Base-by-base conservation (phyloP, 495 filamentous ascomycete species). In the Friedmanniomyces endolithicus region DNA sequence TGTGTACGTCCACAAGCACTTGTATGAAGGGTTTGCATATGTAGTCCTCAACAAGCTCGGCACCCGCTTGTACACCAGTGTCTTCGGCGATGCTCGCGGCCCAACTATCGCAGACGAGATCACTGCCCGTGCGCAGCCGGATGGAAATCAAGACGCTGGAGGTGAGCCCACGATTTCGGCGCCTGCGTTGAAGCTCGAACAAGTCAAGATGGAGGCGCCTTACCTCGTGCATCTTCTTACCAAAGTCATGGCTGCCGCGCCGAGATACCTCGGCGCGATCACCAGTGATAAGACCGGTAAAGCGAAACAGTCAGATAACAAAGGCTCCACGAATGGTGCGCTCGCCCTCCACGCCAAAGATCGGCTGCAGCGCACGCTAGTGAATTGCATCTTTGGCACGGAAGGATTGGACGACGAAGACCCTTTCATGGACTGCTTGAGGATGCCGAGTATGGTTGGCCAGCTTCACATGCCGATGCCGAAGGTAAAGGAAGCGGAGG, bases 11-110 rank as follows among this genome's bases (percentile, higher is more conserved):
- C 65, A 68, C 37, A 48, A 56, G 24, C 50, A 65, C 20, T 27
- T 71, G 11, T 71, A 67, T 48, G 67, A 69, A 62, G 68, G 68
- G 0, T 65, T 64, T 44, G 57, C 61, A 14, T 69, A 64, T 48
- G 39, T 62, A 8, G 48, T 66, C 3, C 31, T 69, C 0, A 52
- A 66, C 17, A 61, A 60, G 29, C 54, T 67, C 16, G 65, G 64
- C 11, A 53, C 62, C 8, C 52, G 52, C 1, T 54, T 69, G 16
- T 67, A 60, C 48, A 51, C 58, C 34, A 53, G 50, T 35, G 58
- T 51, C 6, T 67, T 69, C 48, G 62, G 61, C 7, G 52, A 49
- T 23, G 33, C 64, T 16, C 64, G 60, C 14, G 56, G 50, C 25
- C 24, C 46, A 4, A 63, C 33, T 2, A 59, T 64, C 24, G 62